Conservation (phyloP, 2,329 filamentous ascomycete genomes). For the Penicillium crustosum region DNA sequence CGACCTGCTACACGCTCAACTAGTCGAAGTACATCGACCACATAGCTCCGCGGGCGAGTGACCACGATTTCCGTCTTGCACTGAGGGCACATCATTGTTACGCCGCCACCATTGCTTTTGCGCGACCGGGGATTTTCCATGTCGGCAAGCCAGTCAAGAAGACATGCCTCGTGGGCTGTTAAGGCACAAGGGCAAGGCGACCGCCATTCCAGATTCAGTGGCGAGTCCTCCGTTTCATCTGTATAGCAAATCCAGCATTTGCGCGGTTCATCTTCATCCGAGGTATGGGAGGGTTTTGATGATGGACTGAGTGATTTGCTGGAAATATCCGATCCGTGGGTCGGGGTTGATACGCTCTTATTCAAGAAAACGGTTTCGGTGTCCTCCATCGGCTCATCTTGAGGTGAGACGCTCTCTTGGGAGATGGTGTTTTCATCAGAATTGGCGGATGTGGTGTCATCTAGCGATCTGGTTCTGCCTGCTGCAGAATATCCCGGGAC, state of each 20-base stretch:
- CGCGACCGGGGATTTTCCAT: conserved; percentile 65
- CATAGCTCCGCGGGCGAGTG: conserved; percentile 68
- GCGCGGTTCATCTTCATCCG: conserved; percentile 39
- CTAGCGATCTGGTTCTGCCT: conserved; percentile 29
- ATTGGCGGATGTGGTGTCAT: conserved; percentile 21
- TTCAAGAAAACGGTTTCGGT: conserved; percentile 36
- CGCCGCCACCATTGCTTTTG: conserved; percentile 50
- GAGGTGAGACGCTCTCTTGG: conserved; percentile 12
- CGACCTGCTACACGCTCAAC: conserved; percentile 58
- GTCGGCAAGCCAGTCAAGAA: conserved; percentile 92
- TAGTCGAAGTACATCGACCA: conserved; percentile 66
- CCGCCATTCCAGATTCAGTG: conserved; percentile 68
- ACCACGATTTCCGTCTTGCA: conserved; percentile 82
- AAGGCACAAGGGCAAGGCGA: conserved; percentile 88
- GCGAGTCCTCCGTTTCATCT: conserved; percentile 62
- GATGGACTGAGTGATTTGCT: conserved; percentile 18
- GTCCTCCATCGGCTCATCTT: conserved; percentile 22
- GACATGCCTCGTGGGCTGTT: conserved; percentile 83
- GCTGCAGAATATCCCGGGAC: conserved; percentile 33
- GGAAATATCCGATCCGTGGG: conserved; percentile 15
- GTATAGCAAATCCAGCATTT: conserved; percentile 71
- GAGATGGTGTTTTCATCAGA: conserved; percentile 15
- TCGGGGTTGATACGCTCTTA: conserved; percentile 19
- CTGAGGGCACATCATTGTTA: conserved; percentile 78
- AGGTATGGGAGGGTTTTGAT: conserved; percentile 14